A percentile compares a stretch with the other conserved stretches of the same genome.
These are phyloP conservation scores for Wallacemonas sp. DNA, from an alignment of 208 protist genomes.

Conservation along the genomic window DNA sequence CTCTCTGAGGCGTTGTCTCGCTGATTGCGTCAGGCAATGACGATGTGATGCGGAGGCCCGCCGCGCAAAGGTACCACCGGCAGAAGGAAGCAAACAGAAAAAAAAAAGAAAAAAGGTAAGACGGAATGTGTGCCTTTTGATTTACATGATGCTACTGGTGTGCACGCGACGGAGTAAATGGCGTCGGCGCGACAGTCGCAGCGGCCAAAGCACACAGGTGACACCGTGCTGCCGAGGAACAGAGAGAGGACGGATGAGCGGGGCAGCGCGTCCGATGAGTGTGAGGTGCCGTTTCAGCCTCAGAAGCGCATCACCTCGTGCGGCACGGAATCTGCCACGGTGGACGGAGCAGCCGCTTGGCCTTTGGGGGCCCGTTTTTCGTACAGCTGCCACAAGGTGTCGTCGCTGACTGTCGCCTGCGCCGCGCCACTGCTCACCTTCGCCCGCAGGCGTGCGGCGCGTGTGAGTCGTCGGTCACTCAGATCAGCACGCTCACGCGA, in stretches of 20 bases:
- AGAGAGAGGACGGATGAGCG: background rate
- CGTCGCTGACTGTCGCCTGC: constrained; percentile 16
- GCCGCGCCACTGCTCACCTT: background rate
- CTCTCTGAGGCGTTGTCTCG: no score
- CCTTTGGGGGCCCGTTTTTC: constrained; percentile 25
- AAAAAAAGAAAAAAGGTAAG: constrained; percentile 9
- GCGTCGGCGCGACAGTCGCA: no score
- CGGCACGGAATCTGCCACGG: background rate
- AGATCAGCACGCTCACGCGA: background rate
- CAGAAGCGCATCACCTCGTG: constrained; percentile 25
- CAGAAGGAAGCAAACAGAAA: constrained; percentile 6
- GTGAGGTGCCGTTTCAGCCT: background rate
- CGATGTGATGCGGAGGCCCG: no score
- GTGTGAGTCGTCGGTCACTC: background rate
- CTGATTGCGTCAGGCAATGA: no score
- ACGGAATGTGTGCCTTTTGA: no score
- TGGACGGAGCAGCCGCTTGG: background rate
- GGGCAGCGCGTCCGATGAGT: no score
- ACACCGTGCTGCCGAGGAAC: no score
- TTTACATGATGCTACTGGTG: no score
- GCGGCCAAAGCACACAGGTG: no score
- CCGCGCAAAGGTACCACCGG: no score
- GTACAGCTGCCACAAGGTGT: constrained; percentile 55
- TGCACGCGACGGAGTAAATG: no score
- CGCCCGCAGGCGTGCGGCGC: background rate